Conservation (phyloP, 495 filamentous ascomycete genomes). For the Annulohypoxylon maeteangense region DNA sequence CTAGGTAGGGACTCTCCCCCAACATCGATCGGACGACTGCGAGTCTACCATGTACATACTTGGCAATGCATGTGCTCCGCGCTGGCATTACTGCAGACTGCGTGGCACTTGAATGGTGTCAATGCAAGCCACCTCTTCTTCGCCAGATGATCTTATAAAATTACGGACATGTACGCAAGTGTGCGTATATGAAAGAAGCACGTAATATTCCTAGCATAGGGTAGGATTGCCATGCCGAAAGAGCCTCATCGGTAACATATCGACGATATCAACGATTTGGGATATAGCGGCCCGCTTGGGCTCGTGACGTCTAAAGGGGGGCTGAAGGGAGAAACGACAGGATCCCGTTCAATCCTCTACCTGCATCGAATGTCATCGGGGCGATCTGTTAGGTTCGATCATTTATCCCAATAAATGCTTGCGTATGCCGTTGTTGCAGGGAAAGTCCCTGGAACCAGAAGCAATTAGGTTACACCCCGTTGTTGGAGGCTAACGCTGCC, state of each 20-base stretch:
- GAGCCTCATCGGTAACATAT: constrained; percentile 37
- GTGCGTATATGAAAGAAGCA: background rate
- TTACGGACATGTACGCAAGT: background rate
- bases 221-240: constrained; percentile 31
- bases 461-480: constrained; percentile 35
- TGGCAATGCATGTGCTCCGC: constrained; percentile 40
- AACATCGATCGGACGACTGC: constrained; percentile 39
- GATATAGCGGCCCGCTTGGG: background rate
- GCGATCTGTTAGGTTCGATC: constrained; percentile 32
- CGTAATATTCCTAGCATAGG: constrained; percentile 20
- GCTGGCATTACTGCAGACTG: constrained; percentile 40
- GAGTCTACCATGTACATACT: no score
- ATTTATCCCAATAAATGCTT: constrained; percentile 34
- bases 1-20: no score
- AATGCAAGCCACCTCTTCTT: constrained; percentile 36
- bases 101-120: constrained; percentile 35
- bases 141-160: constrained; percentile 16
- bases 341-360: background rate
- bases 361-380: constrained; percentile 24
- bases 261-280: background rate
- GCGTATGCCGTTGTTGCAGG: constrained; percentile 39
- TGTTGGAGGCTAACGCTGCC: constrained; percentile 33
- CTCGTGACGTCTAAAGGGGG: background rate
- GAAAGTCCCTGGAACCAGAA: constrained; percentile 28
- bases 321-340: constrained; percentile 2